phyloP scores from a whole-genome alignment of 345 rosid genomes.

The Citrus unshiu region DNA sequence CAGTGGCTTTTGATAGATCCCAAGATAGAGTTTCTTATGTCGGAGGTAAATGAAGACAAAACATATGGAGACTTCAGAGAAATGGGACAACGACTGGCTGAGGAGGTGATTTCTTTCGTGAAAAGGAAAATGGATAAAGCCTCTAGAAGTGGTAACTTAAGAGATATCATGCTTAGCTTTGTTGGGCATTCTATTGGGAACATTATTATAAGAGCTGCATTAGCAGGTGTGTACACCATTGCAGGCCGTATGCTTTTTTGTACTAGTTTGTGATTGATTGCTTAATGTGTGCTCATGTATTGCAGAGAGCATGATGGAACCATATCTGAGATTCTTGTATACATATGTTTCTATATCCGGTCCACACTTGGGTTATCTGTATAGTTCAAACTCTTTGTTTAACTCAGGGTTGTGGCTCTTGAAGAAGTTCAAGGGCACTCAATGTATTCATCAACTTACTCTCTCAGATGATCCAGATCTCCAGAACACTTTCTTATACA shows the following conservation, averaged over 20 bases:
- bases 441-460: slow-evolving; percentile 96
- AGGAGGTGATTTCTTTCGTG: slow-evolving; percentile 77
- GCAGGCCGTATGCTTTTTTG: neutral
- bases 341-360: slow-evolving; percentile 88
- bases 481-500: slow-evolving; percentile 71
- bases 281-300: slow-evolving; percentile 4
- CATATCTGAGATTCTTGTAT: slow-evolving; percentile 61
- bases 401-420: slow-evolving; percentile 94
- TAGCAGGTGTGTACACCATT: slow-evolving; percentile 54
- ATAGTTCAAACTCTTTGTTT: slow-evolving; percentile 89
- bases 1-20: slow-evolving; percentile 98
- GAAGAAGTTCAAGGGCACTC: slow-evolving; percentile 87
- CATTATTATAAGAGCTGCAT: slow-evolving; percentile 78
- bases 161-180: slow-evolving; percentile 82
- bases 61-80: slow-evolving; percentile 93
- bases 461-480: slow-evolving; percentile 92
- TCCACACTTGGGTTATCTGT: slow-evolving; percentile 92
- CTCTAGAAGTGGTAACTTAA: slow-evolving; percentile 62
- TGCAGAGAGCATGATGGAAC: slow-evolving; percentile 89
- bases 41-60: slow-evolving; percentile 85
- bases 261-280: neutral
- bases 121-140: slow-evolving; percentile 71
- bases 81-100: slow-evolving; percentile 91
- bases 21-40: slow-evolving; percentile 88
- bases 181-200: slow-evolving; percentile 99